Evolutionary conservation across 345 rosid genomes (phyloP).

Genomic region (Populus tremula): DNA sequence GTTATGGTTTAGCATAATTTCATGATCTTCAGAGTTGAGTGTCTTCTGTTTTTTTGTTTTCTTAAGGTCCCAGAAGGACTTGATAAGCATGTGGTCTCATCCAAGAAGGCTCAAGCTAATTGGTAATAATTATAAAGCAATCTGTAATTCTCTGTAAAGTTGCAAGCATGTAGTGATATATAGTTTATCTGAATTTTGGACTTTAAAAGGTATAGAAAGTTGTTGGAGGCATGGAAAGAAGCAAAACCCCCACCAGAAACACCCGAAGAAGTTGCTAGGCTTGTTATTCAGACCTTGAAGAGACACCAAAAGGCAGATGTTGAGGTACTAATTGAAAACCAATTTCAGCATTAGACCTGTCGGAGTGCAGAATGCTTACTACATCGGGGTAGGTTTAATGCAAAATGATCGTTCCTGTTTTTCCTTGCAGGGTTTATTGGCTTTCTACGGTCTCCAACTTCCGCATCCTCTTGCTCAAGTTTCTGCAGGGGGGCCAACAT

Average conservation of each 20-base stretch:
- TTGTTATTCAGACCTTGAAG: conserved; percentile 55
- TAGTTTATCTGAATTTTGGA: background rate
- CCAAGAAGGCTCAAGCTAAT: conserved; percentile 82
- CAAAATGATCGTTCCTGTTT: background rate
- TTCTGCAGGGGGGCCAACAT: conserved; percentile 37
- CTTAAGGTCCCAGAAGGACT: conserved; percentile 75
- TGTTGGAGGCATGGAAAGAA: conserved; percentile 76
- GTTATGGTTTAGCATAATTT: no score
- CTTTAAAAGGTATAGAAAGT: conserved; percentile 69
- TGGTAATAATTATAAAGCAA: conserved; percentile 44
- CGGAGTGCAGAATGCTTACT: background rate
- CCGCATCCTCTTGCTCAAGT: conserved; percentile 37
- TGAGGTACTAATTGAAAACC: conserved; percentile 47
- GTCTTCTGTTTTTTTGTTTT: background rate
- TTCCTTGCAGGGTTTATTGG: conserved; percentile 59
- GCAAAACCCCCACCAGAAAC: conserved; percentile 67
- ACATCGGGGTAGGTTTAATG: background rate
- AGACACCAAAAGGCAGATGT: conserved; percentile 75
- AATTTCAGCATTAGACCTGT: background rate
- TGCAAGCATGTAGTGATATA: background rate
- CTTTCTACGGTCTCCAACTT: conserved; percentile 74
- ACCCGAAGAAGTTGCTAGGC: conserved; percentile 65
- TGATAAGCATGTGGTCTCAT: conserved; percentile 61
- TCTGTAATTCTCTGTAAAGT: background rate
- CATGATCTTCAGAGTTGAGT: background rate